Percentiles rank a stretch among this genome's conserved stretches.
These are phyloP conservation scores for Xylaria arbuscula DNA, from an alignment of 2,329 filamentous ascomycete genomes.

Conservation along the genomic window DNA sequence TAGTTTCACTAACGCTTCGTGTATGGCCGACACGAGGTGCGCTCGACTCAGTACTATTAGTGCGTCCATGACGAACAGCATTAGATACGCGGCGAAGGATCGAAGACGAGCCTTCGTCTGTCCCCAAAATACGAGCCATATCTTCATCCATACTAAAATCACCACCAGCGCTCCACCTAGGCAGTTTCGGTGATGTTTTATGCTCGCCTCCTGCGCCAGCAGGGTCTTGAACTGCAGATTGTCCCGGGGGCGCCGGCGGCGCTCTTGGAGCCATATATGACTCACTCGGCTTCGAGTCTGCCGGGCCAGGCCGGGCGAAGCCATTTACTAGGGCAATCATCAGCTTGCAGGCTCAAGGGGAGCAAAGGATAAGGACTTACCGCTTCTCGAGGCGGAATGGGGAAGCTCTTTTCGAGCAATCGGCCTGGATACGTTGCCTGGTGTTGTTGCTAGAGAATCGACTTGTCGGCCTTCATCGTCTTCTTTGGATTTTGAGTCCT, in stretches of 20 bases:
- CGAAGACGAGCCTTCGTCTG: conserved; percentile 80
- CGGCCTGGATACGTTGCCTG: conserved; percentile 57
- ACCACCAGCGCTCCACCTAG: conserved; percentile 80
- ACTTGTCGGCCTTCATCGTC: conserved; percentile 62
- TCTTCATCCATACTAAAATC: conserved; percentile 97
- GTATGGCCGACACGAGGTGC: conserved; percentile 62
- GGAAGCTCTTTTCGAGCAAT: conserved; percentile 75
- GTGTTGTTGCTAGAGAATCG: conserved; percentile 56
- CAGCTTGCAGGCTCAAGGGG: conserved; percentile 29
- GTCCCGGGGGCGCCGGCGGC: conserved; percentile 64
- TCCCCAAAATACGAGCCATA: conserved; percentile 86
- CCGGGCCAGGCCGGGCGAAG: conserved; percentile 46
- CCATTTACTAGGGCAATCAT: conserved; percentile 52
- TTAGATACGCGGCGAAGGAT: conserved; percentile 92
- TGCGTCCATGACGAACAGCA: conserved; percentile 91
- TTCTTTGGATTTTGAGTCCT: conserved; percentile 68
- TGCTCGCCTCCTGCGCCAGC: conserved; percentile 55
- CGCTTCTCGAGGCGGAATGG: conserved; percentile 53
- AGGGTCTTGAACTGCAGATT: conserved; percentile 60
- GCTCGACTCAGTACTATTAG: conserved; percentile 77
- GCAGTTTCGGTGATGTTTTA: conserved; percentile 73
- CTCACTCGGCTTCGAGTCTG: conserved; percentile 59
- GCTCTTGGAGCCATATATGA: conserved; percentile 69
- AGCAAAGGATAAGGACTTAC: conserved; percentile 52
- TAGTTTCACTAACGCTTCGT: conserved; percentile 75